Evolutionary conservation across 495 filamentous ascomycete genomes (phyloP).

Genomic region (Penicillium chermesinum): DNA sequence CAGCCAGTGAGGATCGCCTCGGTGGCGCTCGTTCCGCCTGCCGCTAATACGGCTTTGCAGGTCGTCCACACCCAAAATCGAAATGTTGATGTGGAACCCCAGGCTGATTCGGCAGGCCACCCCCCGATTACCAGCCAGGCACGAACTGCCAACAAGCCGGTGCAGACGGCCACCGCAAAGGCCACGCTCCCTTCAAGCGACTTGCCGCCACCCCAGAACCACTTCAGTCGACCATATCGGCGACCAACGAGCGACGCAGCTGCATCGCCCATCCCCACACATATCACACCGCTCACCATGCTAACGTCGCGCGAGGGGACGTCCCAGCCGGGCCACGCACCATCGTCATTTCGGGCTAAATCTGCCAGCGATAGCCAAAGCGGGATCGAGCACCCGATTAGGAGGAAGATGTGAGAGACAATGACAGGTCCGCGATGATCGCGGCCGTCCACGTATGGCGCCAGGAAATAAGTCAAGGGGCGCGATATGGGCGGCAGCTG

Average conservation of each 20-base stretch:
- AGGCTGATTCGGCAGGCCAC: constrained; percentile 49
- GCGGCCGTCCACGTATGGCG: constrained; percentile 90
- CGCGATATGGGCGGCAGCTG: constrained; percentile 85
- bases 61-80: constrained; percentile 36
- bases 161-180: constrained; percentile 73
- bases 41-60: constrained; percentile 62
- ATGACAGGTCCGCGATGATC: constrained; percentile 93
- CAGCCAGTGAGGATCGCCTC: constrained; percentile 94
- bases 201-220: constrained; percentile 96
- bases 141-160: constrained; percentile 66
- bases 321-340: constrained; percentile 65
- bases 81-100: constrained; percentile 10
- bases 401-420: constrained; percentile 89
- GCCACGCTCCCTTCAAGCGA: constrained; percentile 87
- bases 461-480: constrained; percentile 76
- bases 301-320: constrained; percentile 64
- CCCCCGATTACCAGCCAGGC: constrained; percentile 70
- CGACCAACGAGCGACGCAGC: constrained; percentile 89
- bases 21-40: constrained; percentile 77
- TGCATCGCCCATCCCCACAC: constrained; percentile 92
- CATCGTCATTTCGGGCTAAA: constrained; percentile 48
- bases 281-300: constrained; percentile 87
- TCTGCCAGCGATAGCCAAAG: constrained; percentile 82
- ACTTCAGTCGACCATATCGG: constrained; percentile 81
- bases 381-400: constrained; percentile 93